Base-by-base conservation (phyloP, 805 yeast genomes). In the Tetrapisispora iriomotensis region DNA sequence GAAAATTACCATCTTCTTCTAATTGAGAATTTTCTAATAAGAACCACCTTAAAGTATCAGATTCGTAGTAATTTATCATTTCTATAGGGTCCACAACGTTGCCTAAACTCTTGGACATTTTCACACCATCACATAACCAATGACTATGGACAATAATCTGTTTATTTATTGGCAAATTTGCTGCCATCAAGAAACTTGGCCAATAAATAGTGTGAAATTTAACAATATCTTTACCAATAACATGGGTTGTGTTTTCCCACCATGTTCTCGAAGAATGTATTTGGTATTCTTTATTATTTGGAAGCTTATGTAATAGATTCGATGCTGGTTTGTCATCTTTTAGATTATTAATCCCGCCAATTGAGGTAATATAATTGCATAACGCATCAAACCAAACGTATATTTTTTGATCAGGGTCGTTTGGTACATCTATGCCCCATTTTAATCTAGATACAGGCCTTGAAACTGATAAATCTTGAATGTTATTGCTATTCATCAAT, bases 341-440 rank as follows among this genome's bases (percentile, higher is more conserved):
- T 10, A 51, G 23, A 5, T 50, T 28, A 18, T 56, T 47, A 2
- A 81, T 79, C 36, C 71, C 82, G 2, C 84, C 85, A 3, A 75
- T 64, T 1, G 85, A 71, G 1, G 96, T 83, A 4, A 86, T 39
- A 54, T 92, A 92, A 58, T 87, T 92, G 32, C 82, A 69, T 33
- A 92, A 67, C 0, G 98, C 98, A 63, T 92, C 98, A 43, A 92
- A 80, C 98, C 98, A 92, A 13, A 92, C 98, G 53, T 92, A 92
- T 38, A 92, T 77, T 35, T 72, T 79, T 55, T 90, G 97, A 1
- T 77, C 51, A 0, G 70, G 62, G 53, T 88, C 95, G 18, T 69
- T 67, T 2, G 98, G 97, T 2, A 90, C 96, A 6, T 74, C 74
- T 20, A 92, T 80, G 0, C 96, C 96, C 98, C 98, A 92, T 23